phyloP scores from a whole-genome alignment of 192 early-diverging fungal species.

The Coemansia sp. region DNA sequence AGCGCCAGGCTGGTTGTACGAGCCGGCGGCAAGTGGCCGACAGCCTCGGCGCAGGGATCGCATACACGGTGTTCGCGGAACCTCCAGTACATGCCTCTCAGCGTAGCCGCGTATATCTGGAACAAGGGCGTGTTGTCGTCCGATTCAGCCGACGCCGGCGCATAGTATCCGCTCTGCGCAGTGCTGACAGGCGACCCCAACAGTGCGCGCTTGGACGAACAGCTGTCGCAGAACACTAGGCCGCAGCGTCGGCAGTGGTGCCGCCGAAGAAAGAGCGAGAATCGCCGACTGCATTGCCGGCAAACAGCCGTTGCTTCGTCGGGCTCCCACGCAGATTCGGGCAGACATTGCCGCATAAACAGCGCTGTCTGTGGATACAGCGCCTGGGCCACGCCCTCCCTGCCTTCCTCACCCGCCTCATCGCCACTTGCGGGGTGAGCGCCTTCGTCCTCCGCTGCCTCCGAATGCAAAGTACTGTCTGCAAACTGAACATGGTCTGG shows the following conservation, averaged over 20 bases:
- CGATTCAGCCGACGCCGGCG: neutral
- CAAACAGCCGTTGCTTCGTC: slow-evolving; percentile 72
- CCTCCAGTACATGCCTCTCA: slow-evolving; percentile 16
- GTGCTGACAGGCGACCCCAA: slow-evolving; percentile 55
- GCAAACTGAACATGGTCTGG: neutral
- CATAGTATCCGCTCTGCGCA: slow-evolving; percentile 28
- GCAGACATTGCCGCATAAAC: slow-evolving; percentile 45
- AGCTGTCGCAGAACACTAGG: slow-evolving; percentile 78
- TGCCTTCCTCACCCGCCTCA: neutral
- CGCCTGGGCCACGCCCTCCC: neutral
- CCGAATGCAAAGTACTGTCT: neutral
- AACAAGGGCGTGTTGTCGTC: slow-evolving; percentile 40
- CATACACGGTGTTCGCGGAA: slow-evolving; percentile 62
- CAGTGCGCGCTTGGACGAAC: slow-evolving; percentile 63
- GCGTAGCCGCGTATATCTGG: slow-evolving; percentile 15
- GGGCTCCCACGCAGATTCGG: slow-evolving; percentile 71
- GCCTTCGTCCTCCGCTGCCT: neutral
- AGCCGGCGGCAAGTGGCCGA: slow-evolving; percentile 32
- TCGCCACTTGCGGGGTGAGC: neutral
- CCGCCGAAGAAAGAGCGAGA: slow-evolving; percentile 75
- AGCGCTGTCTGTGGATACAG: slow-evolving; percentile 31
- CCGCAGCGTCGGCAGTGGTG: slow-evolving; percentile 96
- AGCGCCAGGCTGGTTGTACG: slow-evolving; percentile 14
- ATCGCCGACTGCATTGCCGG: slow-evolving; percentile 66
- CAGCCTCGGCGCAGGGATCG: slow-evolving; percentile 51